Percentiles rank a stretch among this genome's conserved stretches.
Evolutionary conservation across 2,329 filamentous ascomycete genomes (phyloP).

Genomic region (Penicillium sp.): DNA sequence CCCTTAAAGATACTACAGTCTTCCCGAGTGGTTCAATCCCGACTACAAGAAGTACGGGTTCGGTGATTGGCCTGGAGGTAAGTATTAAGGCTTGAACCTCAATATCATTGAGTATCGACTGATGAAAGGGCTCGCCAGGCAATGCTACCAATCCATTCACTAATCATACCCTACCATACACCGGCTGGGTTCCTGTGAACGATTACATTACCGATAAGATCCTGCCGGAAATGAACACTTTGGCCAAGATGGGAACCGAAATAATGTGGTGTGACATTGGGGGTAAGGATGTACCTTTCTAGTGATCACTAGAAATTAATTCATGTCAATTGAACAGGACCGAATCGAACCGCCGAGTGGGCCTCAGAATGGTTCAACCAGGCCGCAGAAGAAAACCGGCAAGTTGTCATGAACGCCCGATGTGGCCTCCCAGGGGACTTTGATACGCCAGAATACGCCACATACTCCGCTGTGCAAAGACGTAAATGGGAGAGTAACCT

Average conservation of each 20-base stretch:
- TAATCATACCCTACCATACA: constrained; percentile 44
- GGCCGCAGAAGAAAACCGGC: constrained; percentile 40
- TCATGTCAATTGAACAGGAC: constrained; percentile 19
- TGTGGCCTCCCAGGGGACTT: constrained; percentile 60
- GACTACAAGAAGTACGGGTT: constrained; percentile 46
- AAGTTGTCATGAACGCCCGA: constrained; percentile 58
- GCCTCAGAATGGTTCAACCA: constrained; percentile 46
- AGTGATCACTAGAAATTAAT: neutral
- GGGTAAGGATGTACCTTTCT: neutral
- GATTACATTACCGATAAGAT: constrained; percentile 46
- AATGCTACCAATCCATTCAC: constrained; percentile 49
- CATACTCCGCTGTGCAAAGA: constrained; percentile 51
- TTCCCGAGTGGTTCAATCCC: constrained; percentile 51
- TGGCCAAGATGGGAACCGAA: constrained; percentile 46
- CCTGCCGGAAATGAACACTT: constrained; percentile 46
- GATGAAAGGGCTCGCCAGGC: constrained; percentile 18
- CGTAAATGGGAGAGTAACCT: constrained; percentile 62
- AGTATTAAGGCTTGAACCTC: neutral
- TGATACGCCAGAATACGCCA: constrained; percentile 61
- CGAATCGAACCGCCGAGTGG: constrained; percentile 46
- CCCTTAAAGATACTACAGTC: constrained; percentile 38
- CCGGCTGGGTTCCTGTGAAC: constrained; percentile 43
- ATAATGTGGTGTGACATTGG: constrained; percentile 53
- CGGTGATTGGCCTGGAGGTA: constrained; percentile 30
- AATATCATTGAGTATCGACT: neutral